Conservation (phyloP, 2,329 filamentous ascomycete species). For the Anthostomella pinea region DNA sequence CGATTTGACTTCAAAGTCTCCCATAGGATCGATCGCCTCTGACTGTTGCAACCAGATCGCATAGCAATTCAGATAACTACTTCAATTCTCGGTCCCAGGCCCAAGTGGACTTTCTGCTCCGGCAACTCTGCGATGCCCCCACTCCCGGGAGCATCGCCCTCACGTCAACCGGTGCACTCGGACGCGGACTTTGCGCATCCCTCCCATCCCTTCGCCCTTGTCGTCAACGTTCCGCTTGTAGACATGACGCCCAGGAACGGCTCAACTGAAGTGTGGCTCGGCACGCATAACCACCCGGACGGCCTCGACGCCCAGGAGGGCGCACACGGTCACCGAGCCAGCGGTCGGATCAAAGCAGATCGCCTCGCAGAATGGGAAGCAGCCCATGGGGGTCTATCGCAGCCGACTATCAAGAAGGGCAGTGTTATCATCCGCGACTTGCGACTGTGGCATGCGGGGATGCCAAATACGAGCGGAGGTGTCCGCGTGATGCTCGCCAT, state of each 20-base stretch:
- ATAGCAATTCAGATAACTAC: constrained; percentile 56
- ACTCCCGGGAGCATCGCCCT: constrained; percentile 35
- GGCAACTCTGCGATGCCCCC: constrained; percentile 57
- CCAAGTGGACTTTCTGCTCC: constrained; percentile 56
- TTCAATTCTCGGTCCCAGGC: constrained; percentile 50
- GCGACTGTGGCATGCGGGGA: constrained; percentile 62
- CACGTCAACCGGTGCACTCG: constrained; percentile 55
- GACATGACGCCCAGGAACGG: constrained; percentile 51
- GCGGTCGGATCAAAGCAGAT: constrained; percentile 44
- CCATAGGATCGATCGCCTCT: no score
- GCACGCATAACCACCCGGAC: constrained; percentile 43
- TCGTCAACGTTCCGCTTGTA: constrained; percentile 52
- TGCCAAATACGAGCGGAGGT: constrained; percentile 52
- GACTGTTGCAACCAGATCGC: constrained; percentile 40
- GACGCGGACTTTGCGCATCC: constrained; percentile 59
- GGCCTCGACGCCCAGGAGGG: constrained; percentile 43
- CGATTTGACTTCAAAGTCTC: no score
- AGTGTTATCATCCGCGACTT: constrained; percentile 58
- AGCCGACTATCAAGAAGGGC: constrained; percentile 52
- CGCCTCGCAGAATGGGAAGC: constrained; percentile 37
- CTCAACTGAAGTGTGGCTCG: constrained; percentile 58
- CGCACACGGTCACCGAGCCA: constrained; percentile 49
- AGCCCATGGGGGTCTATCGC: constrained; percentile 40
- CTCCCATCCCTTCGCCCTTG: constrained; percentile 51
- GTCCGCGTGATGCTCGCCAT: constrained; percentile 58